Conservation (phyloP, 2,329 filamentous ascomycete species). For the Simplicillium sp. region DNA sequence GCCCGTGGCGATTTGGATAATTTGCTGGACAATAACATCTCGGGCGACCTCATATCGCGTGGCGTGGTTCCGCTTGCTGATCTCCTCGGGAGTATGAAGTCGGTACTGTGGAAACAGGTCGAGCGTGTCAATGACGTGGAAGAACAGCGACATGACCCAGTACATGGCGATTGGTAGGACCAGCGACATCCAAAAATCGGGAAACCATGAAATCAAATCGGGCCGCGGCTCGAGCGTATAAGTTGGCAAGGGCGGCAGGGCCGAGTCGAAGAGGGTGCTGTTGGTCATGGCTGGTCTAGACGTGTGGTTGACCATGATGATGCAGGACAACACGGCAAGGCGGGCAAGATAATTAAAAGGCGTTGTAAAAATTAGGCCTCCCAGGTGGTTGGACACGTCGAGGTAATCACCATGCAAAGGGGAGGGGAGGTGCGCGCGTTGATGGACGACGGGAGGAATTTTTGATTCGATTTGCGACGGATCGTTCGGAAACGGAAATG, state of each 20-base stretch:
- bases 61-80: slow-evolving; percentile 78
- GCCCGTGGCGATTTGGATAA: slow-evolving; percentile 73
- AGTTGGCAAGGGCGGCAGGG: slow-evolving; percentile 73
- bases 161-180: slow-evolving; percentile 74
- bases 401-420: too few species aligned
- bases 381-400: too few species aligned
- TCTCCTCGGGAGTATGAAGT: slow-evolving; percentile 88
- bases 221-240: slow-evolving; percentile 64
- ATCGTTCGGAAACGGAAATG: too few species aligned
- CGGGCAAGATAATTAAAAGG: too few species aligned
- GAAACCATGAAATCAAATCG: slow-evolving; percentile 65
- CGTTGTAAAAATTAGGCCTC: too few species aligned
- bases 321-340: too few species aligned
- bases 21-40: slow-evolving; percentile 85
- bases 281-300: slow-evolving; percentile 34
- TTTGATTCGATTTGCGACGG: too few species aligned
- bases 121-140: slow-evolving; percentile 77
- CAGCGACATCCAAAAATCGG: slow-evolving; percentile 72
- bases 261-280: slow-evolving; percentile 42
- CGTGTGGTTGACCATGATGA: slow-evolving; percentile 30
- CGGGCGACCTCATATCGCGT: slow-evolving; percentile 76
- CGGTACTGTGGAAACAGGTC: slow-evolving; percentile 87
- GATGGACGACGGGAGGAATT: too few species aligned
- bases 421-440: too few species aligned
- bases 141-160: slow-evolving; percentile 78